These are phyloP conservation scores for Stentor coeruleus DNA, from an alignment of 73 alveolate genomes.

Conservation along the genomic window DNA sequence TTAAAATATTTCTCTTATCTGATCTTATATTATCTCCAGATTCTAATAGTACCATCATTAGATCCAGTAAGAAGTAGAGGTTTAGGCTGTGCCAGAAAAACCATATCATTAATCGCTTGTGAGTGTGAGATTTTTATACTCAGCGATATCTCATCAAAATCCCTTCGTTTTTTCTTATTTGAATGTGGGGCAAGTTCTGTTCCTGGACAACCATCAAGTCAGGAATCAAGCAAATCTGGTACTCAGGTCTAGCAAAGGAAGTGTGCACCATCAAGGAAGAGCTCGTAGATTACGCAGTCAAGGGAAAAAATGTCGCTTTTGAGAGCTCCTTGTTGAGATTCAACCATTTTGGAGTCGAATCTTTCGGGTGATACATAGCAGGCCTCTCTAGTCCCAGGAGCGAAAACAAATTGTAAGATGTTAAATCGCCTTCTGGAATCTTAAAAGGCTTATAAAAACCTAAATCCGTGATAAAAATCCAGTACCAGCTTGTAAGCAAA, in stretches of 20 bases:
- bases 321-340: no score
- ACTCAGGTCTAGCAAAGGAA: constrained; percentile 49
- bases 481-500: constrained; percentile 61
- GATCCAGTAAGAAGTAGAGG: constrained; percentile 11
- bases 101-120: constrained; percentile 1
- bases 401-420: constrained; percentile 68
- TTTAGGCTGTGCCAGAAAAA: background rate
- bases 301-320: constrained; percentile 83
- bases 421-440: constrained; percentile 63
- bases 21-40: background rate
- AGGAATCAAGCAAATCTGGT: background rate
- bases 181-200: background rate
- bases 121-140: background rate
- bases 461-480: constrained; percentile 72
- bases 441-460: constrained; percentile 72
- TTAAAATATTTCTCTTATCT: no score
- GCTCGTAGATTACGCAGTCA: constrained; percentile 86
- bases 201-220: constrained; percentile 7
- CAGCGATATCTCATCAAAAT: background rate
- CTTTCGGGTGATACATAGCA: constrained; percentile 95
- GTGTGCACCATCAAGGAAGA: constrained; percentile 75
- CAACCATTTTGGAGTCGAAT: constrained; percentile 46
- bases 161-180: constrained; percentile 1
- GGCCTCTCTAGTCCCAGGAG: constrained; percentile 67
- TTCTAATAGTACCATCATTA: constrained; percentile 17